phyloP scores from a whole-genome alignment of 2,329 filamentous ascomycete genomes.

The Hymenoscyphus scutula region DNA sequence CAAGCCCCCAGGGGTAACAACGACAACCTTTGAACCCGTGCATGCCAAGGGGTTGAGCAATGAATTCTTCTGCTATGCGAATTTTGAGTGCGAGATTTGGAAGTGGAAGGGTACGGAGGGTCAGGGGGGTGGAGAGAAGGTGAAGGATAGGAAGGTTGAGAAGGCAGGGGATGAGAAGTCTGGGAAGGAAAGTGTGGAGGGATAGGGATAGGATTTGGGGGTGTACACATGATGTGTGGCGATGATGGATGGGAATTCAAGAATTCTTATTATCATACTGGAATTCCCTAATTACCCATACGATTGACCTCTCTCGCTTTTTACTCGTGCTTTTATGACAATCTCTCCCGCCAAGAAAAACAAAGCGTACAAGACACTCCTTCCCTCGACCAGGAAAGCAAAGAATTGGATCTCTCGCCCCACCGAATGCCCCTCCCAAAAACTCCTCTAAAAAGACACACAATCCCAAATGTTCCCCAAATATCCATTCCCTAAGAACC shows the following conservation, averaged over 20 bases:
- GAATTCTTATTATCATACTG: background rate
- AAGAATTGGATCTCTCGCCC: background rate
- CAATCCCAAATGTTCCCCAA: background rate
- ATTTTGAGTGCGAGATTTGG: constrained; percentile 64
- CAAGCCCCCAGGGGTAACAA: constrained; percentile 55
- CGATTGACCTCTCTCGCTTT: background rate
- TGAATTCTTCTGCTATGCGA: constrained; percentile 77
- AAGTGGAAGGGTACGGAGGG: constrained; percentile 34
- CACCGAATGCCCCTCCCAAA: background rate
- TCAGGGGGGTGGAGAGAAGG: constrained; percentile 29
- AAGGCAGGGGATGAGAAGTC: constrained; percentile 12
- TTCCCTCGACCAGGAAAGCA: no score
- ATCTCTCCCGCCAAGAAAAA: background rate
- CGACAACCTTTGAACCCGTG: constrained; percentile 66
- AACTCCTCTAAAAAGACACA: background rate
- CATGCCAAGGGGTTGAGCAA: constrained; percentile 76
- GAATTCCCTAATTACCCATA: background rate
- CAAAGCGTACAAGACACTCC: background rate
- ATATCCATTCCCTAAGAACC: constrained; percentile 12
- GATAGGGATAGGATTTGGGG: background rate
- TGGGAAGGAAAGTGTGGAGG: background rate
- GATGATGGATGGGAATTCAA: background rate
- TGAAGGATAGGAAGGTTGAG: constrained; percentile 48
- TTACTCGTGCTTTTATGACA: background rate
- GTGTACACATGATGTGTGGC: background rate